phyloP scores from a whole-genome alignment of 2,329 filamentous ascomycete species.

The Sarocladium brachiariae region DNA sequence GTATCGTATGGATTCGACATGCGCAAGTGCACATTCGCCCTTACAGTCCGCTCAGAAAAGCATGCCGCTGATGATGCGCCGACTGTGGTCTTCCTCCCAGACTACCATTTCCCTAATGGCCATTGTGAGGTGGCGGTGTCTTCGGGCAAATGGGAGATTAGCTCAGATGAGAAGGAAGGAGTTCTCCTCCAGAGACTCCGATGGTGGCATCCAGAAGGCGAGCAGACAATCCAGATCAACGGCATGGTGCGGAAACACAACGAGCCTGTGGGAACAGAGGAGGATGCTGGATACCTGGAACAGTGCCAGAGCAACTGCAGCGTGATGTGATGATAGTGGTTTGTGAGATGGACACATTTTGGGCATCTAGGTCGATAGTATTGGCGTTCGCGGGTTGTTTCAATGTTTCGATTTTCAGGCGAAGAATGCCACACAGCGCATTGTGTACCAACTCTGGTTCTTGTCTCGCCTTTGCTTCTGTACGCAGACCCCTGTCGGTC shows the following conservation, averaged over 20 bases:
- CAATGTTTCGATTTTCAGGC: neutral
- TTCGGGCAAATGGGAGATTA: constrained; percentile 86
- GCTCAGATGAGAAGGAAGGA: constrained; percentile 61
- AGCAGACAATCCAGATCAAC: constrained; percentile 70
- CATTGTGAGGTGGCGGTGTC: constrained; percentile 66
- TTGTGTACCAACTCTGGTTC: too few relatives aligned
- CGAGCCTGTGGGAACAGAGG: constrained; percentile 49
- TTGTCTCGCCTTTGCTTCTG: too few relatives aligned
- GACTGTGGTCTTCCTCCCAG: constrained; percentile 79
- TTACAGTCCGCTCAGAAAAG: constrained; percentile 58
- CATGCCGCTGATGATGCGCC: constrained; percentile 57
- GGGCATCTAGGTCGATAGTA: neutral
- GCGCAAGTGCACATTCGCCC: constrained; percentile 66
- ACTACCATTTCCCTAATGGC: constrained; percentile 82
- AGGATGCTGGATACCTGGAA: constrained; percentile 75
- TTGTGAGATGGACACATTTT: neutral
- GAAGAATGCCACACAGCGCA: too few relatives aligned
- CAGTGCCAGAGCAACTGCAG: constrained; percentile 49
- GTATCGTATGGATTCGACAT: constrained; percentile 75
- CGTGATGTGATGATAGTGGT: constrained; percentile 39
- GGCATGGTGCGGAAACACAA: constrained; percentile 64
- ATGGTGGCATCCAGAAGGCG: constrained; percentile 90
- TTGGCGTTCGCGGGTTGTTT: neutral
- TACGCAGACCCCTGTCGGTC: too few relatives aligned
- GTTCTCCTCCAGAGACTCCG: constrained; percentile 67